A percentile compares a stretch with the other conserved stretches of the same genome.
phyloP scores from a whole-genome alignment of 768 basidiomycete species.

The Cyathus striatus region DNA sequence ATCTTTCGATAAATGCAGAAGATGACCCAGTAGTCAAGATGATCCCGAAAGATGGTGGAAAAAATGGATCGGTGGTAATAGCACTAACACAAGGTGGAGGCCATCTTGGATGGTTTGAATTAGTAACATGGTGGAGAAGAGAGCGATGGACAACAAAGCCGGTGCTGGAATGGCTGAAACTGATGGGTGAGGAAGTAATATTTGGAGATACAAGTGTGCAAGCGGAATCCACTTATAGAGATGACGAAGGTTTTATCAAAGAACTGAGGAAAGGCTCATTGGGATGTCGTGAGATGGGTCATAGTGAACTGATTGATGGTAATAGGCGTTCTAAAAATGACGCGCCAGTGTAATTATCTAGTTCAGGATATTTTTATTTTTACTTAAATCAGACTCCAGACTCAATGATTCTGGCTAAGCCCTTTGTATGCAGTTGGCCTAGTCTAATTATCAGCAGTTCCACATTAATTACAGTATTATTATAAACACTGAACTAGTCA shows the following conservation, averaged over 20 bases:
- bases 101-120: conserved; percentile 64
- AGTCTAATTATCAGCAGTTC: background rate
- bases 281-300: conserved; percentile 41
- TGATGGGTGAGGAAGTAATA: conserved; percentile 32
- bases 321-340: background rate
- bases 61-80: conserved; percentile 38
- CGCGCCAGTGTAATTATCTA: background rate
- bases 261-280: conserved; percentile 38
- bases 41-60: conserved; percentile 35
- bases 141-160: conserved; percentile 47
- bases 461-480: background rate
- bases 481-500: background rate
- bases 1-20: conserved; percentile 51
- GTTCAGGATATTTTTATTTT: background rate
- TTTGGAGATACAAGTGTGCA: conserved; percentile 12
- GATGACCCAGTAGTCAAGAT: conserved; percentile 57
- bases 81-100: conserved; percentile 49
- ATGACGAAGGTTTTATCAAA: conserved; percentile 39
- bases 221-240: conserved; percentile 13
- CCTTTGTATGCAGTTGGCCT: background rate
- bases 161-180: conserved; percentile 48
- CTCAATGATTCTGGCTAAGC: too few relatives aligned
- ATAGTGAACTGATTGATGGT: conserved; percentile 14
- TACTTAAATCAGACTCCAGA: background rate
- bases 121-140: conserved; percentile 13